A percentile compares a stretch with the other conserved stretches of the same genome.
phyloP scores from a whole-genome alignment of 805 yeast species.

The Monosporozyma yasuniensis region DNA sequence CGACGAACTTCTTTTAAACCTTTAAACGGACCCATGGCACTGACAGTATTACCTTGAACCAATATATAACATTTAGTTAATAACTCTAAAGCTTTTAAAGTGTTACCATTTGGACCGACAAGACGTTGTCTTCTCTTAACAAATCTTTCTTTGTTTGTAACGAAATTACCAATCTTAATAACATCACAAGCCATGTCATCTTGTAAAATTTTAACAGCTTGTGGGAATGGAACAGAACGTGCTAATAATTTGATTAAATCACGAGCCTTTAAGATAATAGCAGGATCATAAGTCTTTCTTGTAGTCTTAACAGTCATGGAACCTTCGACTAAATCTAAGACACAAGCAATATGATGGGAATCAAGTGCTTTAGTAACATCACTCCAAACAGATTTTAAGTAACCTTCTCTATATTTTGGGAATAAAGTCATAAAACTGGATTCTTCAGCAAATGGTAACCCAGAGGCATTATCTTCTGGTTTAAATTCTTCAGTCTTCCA shows the following conservation, averaged over 20 bases:
- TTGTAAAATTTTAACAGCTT: slow-evolving; percentile 82
- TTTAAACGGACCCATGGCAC: slow-evolving; percentile 93
- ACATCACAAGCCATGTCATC: slow-evolving; percentile 95
- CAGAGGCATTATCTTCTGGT: slow-evolving; percentile 81
- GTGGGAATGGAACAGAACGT: slow-evolving; percentile 94
- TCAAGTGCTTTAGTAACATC: slow-evolving; percentile 80
- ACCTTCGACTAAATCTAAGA: slow-evolving; percentile 86
- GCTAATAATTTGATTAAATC: slow-evolving; percentile 90
- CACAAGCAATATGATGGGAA: slow-evolving; percentile 68
- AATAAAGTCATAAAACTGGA: slow-evolving; percentile 89
- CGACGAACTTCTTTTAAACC: slow-evolving; percentile 88
- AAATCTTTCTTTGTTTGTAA: slow-evolving; percentile 84
- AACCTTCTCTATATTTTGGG: slow-evolving; percentile 92
- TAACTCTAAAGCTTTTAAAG: slow-evolving; percentile 88
- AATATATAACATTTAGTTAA: slow-evolving; percentile 91
- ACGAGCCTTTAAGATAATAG: slow-evolving; percentile 85
- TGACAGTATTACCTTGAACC: slow-evolving; percentile 95
- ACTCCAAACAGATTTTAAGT: slow-evolving; percentile 83
- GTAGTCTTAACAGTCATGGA: slow-evolving; percentile 96
- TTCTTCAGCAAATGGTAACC: slow-evolving; percentile 89
- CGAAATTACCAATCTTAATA: slow-evolving; percentile 85
- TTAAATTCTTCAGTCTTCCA: slow-evolving; percentile 86
- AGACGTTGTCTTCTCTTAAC: slow-evolving; percentile 92
- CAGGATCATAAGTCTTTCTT: slow-evolving; percentile 91
- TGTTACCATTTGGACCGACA: slow-evolving; percentile 95